phyloP scores from a whole-genome alignment of 2,329 filamentous ascomycete species.

The Hypoxylon sp. region DNA sequence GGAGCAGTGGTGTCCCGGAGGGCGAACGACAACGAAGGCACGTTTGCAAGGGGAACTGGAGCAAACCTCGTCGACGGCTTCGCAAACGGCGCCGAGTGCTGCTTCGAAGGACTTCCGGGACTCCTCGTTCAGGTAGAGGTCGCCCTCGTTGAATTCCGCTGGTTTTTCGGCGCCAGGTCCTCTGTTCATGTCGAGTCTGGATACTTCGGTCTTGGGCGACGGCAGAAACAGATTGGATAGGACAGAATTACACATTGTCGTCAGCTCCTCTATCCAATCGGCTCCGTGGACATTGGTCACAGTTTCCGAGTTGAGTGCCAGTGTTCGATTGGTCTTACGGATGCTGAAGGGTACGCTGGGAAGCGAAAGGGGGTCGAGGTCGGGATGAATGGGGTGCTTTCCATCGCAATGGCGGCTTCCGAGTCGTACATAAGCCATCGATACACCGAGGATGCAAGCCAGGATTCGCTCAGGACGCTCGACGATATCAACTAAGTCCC shows the following conservation, averaged over 20 bases:
- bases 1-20: constrained; percentile 95
- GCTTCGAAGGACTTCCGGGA: constrained; percentile 89
- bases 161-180: constrained; percentile 55
- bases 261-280: constrained; percentile 93
- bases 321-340: constrained; percentile 75
- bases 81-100: constrained; percentile 89
- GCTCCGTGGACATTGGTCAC: constrained; percentile 91
- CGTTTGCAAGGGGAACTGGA: constrained; percentile 67
- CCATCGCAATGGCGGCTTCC: constrained; percentile 81
- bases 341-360: constrained; percentile 81
- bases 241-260: constrained; percentile 82
- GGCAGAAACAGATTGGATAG: constrained; percentile 77
- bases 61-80: constrained; percentile 89
- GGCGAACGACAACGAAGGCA: constrained; percentile 91
- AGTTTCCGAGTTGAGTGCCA: constrained; percentile 75
- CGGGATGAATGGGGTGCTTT: constrained; percentile 70
- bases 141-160: constrained; percentile 79
- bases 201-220: constrained; percentile 82
- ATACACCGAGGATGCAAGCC: constrained; percentile 81
- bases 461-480: constrained; percentile 92
- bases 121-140: constrained; percentile 88
- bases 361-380: constrained; percentile 61
- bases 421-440: constrained; percentile 88
- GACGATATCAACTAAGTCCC: constrained; percentile 79
- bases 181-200: constrained; percentile 69